Base-by-base conservation (phyloP, 2,329 filamentous ascomycete genomes). In the Talaromyces sp. region DNA sequence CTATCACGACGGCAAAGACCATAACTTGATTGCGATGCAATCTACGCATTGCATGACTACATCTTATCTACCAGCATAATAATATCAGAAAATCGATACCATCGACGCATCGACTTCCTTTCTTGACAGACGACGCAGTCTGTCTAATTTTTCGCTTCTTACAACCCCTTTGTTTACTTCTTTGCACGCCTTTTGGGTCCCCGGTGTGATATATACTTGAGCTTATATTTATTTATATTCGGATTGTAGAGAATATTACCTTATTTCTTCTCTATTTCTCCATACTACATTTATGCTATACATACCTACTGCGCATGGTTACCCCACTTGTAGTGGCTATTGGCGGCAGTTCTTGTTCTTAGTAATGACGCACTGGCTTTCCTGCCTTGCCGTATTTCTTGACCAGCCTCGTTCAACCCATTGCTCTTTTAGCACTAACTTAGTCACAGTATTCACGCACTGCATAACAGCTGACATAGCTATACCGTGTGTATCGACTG, bases 281-380 rank as follows among this genome's bases (percentile, higher is more conserved):
- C 27, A 31, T 31, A 31, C 7, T 31, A 31, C 7, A 31, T 31
- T 6, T 31, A 31, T 31, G 7, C 22, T 31, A 31, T 31, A 31
- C 7, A 31, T 31, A 31, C 4, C 1, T 31, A 31, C 27, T 31
- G 27, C 4, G 8, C 7, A 41, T 41, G n/a, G 11, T 35, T 60
- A 35, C 45, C 45, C 33, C 22, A 50, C 45, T 41, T 16, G 33
- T 22, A 13, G 13, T 22, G 24, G 35, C 33, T 27, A 50, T 43
- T 62, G 35, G 60, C 60, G 47, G 33, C 43, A 14, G 9, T 41
- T 56, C 13, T 39, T 43, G 9, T 41, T 56, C 13, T 39, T 58
- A 43, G 56, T 43, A 43, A 62, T 56, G 60, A 56, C 47, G 60
- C 60, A 56, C 50, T 61, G 60, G 49, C 22, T 56, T 35, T 45